Evolutionary conservation across 805 yeast genomes (phyloP).

Genomic region (Brettanomyces naardenensis): DNA sequence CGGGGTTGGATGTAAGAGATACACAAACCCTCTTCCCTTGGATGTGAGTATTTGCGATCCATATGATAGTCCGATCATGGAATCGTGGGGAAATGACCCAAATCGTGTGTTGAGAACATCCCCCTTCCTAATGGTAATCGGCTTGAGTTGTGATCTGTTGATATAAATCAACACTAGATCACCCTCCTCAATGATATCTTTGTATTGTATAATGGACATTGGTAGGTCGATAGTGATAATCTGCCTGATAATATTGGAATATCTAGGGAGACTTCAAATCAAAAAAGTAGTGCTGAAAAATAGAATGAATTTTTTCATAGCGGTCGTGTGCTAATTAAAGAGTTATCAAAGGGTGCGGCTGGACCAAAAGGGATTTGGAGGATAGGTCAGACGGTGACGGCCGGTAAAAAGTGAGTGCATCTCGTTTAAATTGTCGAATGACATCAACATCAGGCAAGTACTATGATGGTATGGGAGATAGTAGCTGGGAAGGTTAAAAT

Average conservation of each 20-base stretch:
- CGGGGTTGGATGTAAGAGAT: slow-evolving; percentile 84
- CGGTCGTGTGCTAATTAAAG: not conserved
- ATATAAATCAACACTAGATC: slow-evolving; percentile 84
- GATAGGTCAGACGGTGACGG: no score
- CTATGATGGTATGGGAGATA: no score
- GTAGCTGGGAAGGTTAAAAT: no score
- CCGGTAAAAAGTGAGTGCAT: no score
- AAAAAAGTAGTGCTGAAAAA: no score
- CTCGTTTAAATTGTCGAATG: no score
- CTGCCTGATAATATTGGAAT: no score
- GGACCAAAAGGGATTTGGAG: no score
- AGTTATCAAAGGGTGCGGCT: no score
- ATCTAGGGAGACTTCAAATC: no score
- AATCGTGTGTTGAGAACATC: slow-evolving; percentile 73
- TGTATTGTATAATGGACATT: slow-evolving; percentile 35
- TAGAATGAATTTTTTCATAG: not conserved
- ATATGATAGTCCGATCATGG: slow-evolving; percentile 72
- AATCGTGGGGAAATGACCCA: slow-evolving; percentile 80
- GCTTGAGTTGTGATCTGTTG: slow-evolving; percentile 71
- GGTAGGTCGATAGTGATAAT: not conserved
- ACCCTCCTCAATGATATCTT: slow-evolving; percentile 69
- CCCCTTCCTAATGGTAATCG: slow-evolving; percentile 53
- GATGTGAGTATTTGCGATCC: slow-evolving; percentile 76
- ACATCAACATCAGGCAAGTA: no score
- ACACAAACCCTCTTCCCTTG: slow-evolving; percentile 77